These are phyloP conservation scores for Candida labiduridarum DNA, from an alignment of 1,139 yeast species.

Conservation along the genomic window DNA sequence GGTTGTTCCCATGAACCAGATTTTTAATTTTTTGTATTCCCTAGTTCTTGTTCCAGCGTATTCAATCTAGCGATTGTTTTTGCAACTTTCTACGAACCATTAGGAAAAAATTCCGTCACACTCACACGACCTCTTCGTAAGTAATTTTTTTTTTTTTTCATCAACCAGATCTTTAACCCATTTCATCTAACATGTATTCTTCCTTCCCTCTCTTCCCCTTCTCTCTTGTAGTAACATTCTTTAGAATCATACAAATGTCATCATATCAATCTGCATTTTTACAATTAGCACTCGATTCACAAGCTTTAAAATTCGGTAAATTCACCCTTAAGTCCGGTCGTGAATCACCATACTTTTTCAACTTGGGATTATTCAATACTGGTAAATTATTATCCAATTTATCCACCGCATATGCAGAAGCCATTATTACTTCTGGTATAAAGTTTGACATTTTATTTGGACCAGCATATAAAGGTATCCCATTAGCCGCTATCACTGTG, in stretches of 20 bases:
- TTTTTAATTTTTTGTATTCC: no score
- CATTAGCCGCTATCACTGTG: slow-evolving; percentile 89
- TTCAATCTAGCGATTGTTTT: no score
- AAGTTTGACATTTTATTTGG: slow-evolving; percentile 93
- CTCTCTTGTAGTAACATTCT: slow-evolving; percentile 7
- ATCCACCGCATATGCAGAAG: slow-evolving; percentile 86
- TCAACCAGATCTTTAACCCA: background rate
- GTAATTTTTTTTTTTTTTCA: slow-evolving; percentile 1
- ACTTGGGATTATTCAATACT: slow-evolving; percentile 84
- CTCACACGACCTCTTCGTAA: slow-evolving; percentile 13
- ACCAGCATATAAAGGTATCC: slow-evolving; percentile 98
- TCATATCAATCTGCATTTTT: slow-evolving; percentile 67
- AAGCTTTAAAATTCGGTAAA: slow-evolving; percentile 83
- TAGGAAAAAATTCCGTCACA: background rate
- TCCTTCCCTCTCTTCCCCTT: slow-evolving; percentile 8
- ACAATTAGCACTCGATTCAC: slow-evolving; percentile 76
- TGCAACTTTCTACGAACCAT: no score
- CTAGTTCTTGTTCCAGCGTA: no score
- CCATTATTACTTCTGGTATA: slow-evolving; percentile 77
- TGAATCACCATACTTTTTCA: slow-evolving; percentile 94
- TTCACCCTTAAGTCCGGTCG: slow-evolving; percentile 93
- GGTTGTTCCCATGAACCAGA: no score
- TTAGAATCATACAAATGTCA: slow-evolving; percentile 20
- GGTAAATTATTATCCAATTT: slow-evolving; percentile 76
- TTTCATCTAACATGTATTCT: slow-evolving; percentile 4